These are phyloP conservation scores for Euphorbia pulcherrima DNA, from an alignment of 345 rosid species.

Conservation along the genomic window DNA sequence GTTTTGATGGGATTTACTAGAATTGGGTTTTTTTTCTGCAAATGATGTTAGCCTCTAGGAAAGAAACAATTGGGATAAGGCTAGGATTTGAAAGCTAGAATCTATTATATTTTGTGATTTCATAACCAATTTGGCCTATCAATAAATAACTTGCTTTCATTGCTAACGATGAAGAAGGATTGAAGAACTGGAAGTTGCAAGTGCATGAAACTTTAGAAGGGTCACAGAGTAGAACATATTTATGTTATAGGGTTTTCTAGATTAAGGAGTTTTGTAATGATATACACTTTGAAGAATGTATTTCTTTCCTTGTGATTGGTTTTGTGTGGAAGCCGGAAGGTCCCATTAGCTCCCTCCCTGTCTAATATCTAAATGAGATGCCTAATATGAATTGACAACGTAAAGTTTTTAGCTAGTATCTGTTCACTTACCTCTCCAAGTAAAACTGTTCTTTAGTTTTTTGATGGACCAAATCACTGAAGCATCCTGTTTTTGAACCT, in stretches of 20 bases:
- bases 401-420: background rate
- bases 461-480: background rate
- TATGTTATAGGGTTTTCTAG: background rate
- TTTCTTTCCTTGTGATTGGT: background rate
- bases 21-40: background rate
- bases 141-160: background rate
- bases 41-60: background rate
- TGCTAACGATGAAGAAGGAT: background rate
- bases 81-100: background rate
- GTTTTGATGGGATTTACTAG: background rate
- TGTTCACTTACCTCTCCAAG: background rate
- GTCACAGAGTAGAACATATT: background rate
- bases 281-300: background rate
- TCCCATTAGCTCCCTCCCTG: background rate
- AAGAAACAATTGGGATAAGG: background rate
- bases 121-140: background rate
- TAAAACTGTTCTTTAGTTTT: background rate
- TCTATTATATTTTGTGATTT: background rate
- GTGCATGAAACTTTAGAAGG: background rate
- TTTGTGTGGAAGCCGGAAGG: constrained; percentile 8
- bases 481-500: background rate
- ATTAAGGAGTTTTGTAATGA: background rate
- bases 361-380: background rate
- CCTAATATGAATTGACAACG: background rate
- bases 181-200: background rate